Evolutionary conservation across 2,329 filamentous ascomycete genomes (phyloP), one percentile per base, ranked within the genome.

Genomic region (Xenoacremonium recifei): DNA sequence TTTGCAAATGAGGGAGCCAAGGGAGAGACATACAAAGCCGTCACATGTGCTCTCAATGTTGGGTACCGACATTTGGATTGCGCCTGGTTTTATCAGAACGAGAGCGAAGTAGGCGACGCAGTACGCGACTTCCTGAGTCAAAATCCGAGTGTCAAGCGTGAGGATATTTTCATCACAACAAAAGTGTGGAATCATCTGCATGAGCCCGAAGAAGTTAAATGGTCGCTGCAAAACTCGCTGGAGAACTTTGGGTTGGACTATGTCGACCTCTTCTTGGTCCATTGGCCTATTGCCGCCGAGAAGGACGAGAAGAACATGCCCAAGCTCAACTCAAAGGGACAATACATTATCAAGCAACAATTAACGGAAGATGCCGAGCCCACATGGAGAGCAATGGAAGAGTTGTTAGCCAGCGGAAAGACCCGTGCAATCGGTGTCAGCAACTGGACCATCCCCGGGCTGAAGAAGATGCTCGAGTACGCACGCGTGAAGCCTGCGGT

Each of bases 171-270:
- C 60, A 65, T 79, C 39, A 81, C 78, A 19, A 76, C 73, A 50
- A 84, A 84, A 66, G 68, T 82, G 21, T 83, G 78, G 79, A 81
- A 81, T 63, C 77, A 70, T 18, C 67, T 74, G 20, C 76, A 79
- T 53, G 62, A 66, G 39, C 66, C 70, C 2, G 64, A 73, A 29
- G 65, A 76, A 43, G 69, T 79, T 25, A 71, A 73, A 52, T 61
- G 65, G 39, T 73, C 68, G 3, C 58, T 79, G 15, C 63, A 77
- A 48, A 65, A 67, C 51, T 73, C 72, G 1, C 61, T 79, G 29
- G 59, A 66, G 42, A 72, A 77, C 42, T 64, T 80, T 10, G 66
- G 71, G 29, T 71, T 70, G 1, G 72, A 76, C 45, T 79, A 79
- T 47, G 57, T 79, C 30, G 76, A 79, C 44, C 59, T 78, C 2